Evolutionary conservation across 108 stramenopile species (phyloP).

Genomic region (Chaetoceros tenuissimus): DNA sequence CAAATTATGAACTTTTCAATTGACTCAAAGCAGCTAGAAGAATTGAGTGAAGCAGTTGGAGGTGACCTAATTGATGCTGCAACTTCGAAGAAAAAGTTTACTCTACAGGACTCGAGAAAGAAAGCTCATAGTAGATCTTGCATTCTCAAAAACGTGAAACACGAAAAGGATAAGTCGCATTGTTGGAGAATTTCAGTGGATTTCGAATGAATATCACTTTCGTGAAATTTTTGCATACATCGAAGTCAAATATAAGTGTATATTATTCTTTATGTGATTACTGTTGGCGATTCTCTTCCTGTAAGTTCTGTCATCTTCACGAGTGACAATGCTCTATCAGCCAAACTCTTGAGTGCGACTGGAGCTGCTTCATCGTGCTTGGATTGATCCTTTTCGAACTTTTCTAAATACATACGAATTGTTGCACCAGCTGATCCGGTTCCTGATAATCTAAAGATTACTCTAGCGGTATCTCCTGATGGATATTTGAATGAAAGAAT

Average conservation of each 20-base stretch:
- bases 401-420: constrained; percentile 97
- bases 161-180: too few species aligned
- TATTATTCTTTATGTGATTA: constrained; percentile 52
- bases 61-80: too few species aligned
- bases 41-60: too few species aligned
- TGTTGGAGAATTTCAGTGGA: too few species aligned
- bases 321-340: constrained; percentile 57
- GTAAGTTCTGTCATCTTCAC: constrained; percentile 65
- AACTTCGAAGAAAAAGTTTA: too few species aligned
- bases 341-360: constrained; percentile 58
- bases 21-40: too few species aligned
- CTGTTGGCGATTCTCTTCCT: constrained; percentile 70
- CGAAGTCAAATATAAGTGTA: neutral
- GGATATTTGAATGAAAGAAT: constrained; percentile 77
- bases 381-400: constrained; percentile 67
- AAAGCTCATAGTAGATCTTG: too few species aligned
- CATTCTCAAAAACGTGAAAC: too few species aligned
- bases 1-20: too few species aligned
- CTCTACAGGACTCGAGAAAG: too few species aligned
- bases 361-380: constrained; percentile 66
- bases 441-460: constrained; percentile 94
- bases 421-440: constrained; percentile 97
- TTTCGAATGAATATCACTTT: too few species aligned
- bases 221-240: too few species aligned
- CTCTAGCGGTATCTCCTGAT: constrained; percentile 80